A percentile compares a stretch with the other conserved stretches of the same genome.
phyloP scores from a whole-genome alignment of 352 stramenopile species.

The Thraustochytrium sp. region DNA sequence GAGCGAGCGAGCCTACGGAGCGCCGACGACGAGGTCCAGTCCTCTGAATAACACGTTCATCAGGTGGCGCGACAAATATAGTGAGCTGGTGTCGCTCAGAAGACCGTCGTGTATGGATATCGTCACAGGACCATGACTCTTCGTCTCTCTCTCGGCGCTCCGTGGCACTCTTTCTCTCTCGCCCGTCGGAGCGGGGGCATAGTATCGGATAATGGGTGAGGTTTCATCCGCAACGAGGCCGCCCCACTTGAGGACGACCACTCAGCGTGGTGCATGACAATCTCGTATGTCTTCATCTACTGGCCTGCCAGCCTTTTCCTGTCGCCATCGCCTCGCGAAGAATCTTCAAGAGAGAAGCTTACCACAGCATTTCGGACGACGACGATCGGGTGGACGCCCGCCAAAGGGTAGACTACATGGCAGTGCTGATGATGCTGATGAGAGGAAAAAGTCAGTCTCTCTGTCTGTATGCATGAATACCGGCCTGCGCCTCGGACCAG shows the following conservation, averaged over 20 bases:
- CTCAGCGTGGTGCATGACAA: conserved; percentile 31
- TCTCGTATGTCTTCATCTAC: conserved; percentile 18
- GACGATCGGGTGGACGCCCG: too few relatives aligned
- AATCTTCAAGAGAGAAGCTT: neutral
- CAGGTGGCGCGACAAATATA: conserved; percentile 8
- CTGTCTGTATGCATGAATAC: too few relatives aligned
- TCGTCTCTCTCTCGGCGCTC: too few relatives aligned
- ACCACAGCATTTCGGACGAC: too few relatives aligned
- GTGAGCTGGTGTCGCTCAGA: conserved; percentile 28
- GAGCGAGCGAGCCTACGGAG: too few relatives aligned
- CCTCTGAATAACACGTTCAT: conserved; percentile 32
- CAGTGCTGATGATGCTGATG: too few relatives aligned
- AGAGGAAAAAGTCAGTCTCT: too few relatives aligned
- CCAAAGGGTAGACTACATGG: too few relatives aligned
- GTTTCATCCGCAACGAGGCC: too few relatives aligned
- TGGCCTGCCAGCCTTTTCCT: neutral
- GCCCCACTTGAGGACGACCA: too few relatives aligned
- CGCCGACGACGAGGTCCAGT: too few relatives aligned
- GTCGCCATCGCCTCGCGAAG: neutral
- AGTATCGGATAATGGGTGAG: conserved; percentile 31
- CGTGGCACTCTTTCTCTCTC: neutral
- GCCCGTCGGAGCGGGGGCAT: neutral
- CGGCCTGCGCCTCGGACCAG: too few relatives aligned
- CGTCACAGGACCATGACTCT: conserved; percentile 25
- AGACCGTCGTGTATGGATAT: conserved; percentile 25